Percentiles rank a stretch among this genome's conserved stretches.
Evolutionary conservation across 345 rosid species (phyloP).

Genomic region (Rhizophora apiculata): DNA sequence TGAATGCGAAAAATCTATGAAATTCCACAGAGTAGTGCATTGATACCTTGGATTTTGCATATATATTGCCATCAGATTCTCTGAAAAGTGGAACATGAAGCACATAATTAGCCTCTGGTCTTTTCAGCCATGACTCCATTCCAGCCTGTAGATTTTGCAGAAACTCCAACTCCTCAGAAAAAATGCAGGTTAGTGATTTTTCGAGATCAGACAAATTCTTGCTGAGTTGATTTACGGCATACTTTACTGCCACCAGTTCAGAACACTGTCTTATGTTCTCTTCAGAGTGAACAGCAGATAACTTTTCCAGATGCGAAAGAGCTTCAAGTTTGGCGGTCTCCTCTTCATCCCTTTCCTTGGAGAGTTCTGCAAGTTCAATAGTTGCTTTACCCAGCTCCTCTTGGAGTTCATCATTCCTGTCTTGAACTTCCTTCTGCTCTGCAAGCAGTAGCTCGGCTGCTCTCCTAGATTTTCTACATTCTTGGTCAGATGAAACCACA

Average conservation of each 20-base stretch:
- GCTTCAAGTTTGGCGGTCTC: conserved; percentile 68
- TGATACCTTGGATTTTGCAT: conserved; percentile 47
- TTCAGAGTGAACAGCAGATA: conserved; percentile 41
- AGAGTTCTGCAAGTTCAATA: conserved; percentile 45
- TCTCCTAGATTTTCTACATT: conserved; percentile 70
- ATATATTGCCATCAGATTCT: conserved; percentile 22
- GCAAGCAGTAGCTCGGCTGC: conserved; percentile 91
- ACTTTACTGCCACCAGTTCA: conserved; percentile 43
- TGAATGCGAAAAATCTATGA: background rate
- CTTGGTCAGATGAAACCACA: conserved; percentile 58
- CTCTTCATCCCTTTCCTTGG: conserved; percentile 48
- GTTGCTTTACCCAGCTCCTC: conserved; percentile 59
- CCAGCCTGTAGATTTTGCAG: conserved; percentile 54
- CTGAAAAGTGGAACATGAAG: conserved; percentile 35
- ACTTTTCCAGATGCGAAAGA: conserved; percentile 44
- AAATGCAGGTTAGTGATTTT: conserved; percentile 42
- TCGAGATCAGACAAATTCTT: conserved; percentile 42
- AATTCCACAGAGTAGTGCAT: conserved; percentile 6
- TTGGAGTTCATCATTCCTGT: conserved; percentile 81
- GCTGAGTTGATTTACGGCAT: conserved; percentile 46
- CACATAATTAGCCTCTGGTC: conserved; percentile 28
- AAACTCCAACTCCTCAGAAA: conserved; percentile 55
- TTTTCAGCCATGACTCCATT: conserved; percentile 45
- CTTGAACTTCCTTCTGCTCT: conserved; percentile 90
- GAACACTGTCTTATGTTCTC: conserved; percentile 50